phyloP scores from a whole-genome alignment of 768 basidiomycete genomes.

The Hericium erinaceus region DNA sequence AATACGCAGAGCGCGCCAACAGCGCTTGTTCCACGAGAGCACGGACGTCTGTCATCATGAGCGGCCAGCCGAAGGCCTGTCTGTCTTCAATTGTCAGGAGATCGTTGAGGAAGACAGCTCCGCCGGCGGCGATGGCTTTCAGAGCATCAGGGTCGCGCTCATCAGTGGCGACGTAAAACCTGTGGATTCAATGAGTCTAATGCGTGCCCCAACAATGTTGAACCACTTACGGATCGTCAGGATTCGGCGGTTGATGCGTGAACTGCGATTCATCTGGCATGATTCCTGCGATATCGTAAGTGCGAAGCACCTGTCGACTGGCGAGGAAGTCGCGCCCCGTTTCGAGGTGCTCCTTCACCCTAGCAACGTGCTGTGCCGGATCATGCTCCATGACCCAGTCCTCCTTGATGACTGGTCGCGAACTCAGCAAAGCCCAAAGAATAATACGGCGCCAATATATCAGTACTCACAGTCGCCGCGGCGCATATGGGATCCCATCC shows the following conservation, averaged over 20 bases:
- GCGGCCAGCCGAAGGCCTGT: slow-evolving; percentile 30
- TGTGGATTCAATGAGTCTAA: slow-evolving; percentile 3
- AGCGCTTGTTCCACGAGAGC: slow-evolving; percentile 34
- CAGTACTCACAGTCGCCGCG: slow-evolving; percentile 30
- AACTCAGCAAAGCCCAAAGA: too few species aligned
- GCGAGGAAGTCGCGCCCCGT: slow-evolving; percentile 22
- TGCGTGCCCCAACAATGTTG: not conserved
- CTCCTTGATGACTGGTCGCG: slow-evolving; percentile 20
- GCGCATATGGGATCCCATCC: slow-evolving; percentile 37
- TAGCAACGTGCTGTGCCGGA: slow-evolving; percentile 26
- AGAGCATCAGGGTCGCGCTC: slow-evolving; percentile 29
- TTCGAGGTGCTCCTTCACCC: slow-evolving; percentile 22
- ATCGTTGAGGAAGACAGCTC: slow-evolving; percentile 32
- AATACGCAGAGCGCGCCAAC: slow-evolving; percentile 25
- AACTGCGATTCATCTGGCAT: slow-evolving; percentile 4
- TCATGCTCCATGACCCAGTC: slow-evolving; percentile 28
- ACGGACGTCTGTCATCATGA: slow-evolving; percentile 33
- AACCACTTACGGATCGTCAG: slow-evolving; percentile 2
- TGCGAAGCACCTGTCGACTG: not conserved
- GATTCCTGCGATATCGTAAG: slow-evolving; percentile 5
- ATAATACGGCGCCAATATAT: too few species aligned
- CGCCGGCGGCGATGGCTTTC: slow-evolving; percentile 23
- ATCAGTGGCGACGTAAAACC: slow-evolving; percentile 33
- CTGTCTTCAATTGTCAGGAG: slow-evolving; percentile 33
- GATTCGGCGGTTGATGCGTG: not conserved